Evolutionary conservation across 371 early-diverging fungal genomes (phyloP).

Genomic region (Actinomortierella ambigua): DNA sequence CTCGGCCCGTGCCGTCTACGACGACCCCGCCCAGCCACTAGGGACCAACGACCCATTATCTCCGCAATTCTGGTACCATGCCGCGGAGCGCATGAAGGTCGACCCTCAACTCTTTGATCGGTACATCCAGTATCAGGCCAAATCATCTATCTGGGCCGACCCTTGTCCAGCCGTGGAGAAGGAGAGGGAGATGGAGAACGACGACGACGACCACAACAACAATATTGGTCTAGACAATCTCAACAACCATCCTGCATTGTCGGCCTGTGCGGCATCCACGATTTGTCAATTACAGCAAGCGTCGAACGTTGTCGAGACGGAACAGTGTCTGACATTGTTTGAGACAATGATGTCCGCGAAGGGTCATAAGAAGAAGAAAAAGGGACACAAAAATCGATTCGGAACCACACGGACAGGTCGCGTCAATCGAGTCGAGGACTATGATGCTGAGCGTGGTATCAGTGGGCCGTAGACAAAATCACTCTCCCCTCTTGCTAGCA

Average conservation of each 20-base stretch:
- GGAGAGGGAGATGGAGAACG: background rate
- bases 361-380: constrained; percentile 5
- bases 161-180: constrained; percentile 9
- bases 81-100: constrained; percentile 31
- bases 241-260: too few species aligned
- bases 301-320: constrained; percentile 25
- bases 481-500: too few species aligned
- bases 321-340: constrained; percentile 8
- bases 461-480: background rate
- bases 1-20: constrained; percentile 25
- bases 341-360: background rate
- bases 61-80: constrained; percentile 31
- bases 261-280: constrained; percentile 19
- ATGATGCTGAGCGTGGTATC: constrained; percentile 18
- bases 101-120: constrained; percentile 17
- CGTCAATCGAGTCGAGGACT: constrained; percentile 10
- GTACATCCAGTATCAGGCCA: constrained; percentile 29
- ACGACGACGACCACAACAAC: too few species aligned
- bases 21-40: constrained; percentile 9
- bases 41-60: constrained; percentile 22
- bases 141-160: constrained; percentile 18
- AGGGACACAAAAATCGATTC: constrained; percentile 16
- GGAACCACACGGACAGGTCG: constrained; percentile 22
- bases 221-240: too few species aligned
- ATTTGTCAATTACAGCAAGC: constrained; percentile 41